Evolutionary conservation across 345 rosid genomes (phyloP).

Genomic region (Zanthoxylum bungeanum): DNA sequence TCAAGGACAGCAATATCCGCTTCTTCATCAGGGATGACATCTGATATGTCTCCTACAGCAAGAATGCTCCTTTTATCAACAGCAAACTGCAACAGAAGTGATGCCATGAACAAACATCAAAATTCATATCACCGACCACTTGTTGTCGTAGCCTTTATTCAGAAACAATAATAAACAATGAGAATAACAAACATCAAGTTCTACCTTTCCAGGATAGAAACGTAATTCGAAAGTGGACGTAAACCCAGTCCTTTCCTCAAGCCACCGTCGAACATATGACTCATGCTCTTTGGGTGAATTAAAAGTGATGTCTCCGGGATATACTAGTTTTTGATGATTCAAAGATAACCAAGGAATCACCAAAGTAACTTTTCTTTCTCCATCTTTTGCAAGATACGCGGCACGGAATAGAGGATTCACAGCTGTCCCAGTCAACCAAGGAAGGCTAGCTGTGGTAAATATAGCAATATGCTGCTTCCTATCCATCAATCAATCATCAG

Average conservation of each 20-base stretch:
- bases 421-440: conserved; percentile 98
- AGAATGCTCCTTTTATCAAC: conserved; percentile 88
- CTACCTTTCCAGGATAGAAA: conserved; percentile 91
- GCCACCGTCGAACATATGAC: conserved; percentile 69
- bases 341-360: conserved; percentile 92
- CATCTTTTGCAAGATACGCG: conserved; percentile 81
- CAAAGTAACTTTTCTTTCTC: conserved; percentile 61
- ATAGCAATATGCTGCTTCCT: conserved; percentile 58
- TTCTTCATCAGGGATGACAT: conserved; percentile 68
- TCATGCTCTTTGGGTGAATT: conserved; percentile 69
- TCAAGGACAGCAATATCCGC: conserved; percentile 92
- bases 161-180: background rate
- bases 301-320: conserved; percentile 58
- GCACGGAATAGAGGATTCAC: conserved; percentile 97
- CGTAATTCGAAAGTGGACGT: conserved; percentile 42
- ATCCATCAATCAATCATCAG: conserved; percentile 55
- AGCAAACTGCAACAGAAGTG: conserved; percentile 58
- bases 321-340: conserved; percentile 69
- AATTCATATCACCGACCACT: background rate
- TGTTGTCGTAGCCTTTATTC: no score
- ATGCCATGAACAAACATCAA: conserved; percentile 7
- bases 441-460: conserved; percentile 91
- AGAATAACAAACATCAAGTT: background rate
- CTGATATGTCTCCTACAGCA: conserved; percentile 81
- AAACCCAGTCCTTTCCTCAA: conserved; percentile 67